Conservation (phyloP, 805 yeast species). For the Babjeviella inositovora region DNA sequence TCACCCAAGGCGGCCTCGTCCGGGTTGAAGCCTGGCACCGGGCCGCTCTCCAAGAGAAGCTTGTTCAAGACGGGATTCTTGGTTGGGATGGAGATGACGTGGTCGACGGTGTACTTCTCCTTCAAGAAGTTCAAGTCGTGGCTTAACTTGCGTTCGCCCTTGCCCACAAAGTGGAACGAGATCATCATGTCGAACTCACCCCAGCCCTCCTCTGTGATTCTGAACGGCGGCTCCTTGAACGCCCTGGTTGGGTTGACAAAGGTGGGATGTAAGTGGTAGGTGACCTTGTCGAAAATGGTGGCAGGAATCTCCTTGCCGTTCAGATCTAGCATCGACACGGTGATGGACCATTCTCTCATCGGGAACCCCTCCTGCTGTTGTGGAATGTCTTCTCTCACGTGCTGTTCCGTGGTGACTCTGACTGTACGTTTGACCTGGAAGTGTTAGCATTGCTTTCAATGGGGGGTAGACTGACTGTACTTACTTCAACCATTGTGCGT, state of each 20-base stretch:
- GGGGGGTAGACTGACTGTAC: no score
- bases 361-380: constrained; percentile 86
- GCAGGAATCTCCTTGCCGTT: constrained; percentile 80
- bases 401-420: constrained; percentile 77
- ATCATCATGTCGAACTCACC: constrained; percentile 91
- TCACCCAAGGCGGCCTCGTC: constrained; percentile 6
- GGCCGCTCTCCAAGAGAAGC: constrained; percentile 67
- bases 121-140: constrained; percentile 83
- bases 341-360: constrained; percentile 85
- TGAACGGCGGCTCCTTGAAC: constrained; percentile 71
- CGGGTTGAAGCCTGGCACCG: constrained; percentile 41
- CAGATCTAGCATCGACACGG: constrained; percentile 58
- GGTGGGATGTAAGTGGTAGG: constrained; percentile 90
- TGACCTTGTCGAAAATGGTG: constrained; percentile 76
- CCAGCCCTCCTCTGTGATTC: constrained; percentile 91
- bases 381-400: constrained; percentile 63
- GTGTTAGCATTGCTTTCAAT: no score
- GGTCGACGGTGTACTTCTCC: constrained; percentile 66
- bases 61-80: constrained; percentile 55
- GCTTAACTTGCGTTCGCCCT: constrained; percentile 74
- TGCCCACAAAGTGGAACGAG: constrained; percentile 61
- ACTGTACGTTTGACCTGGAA: constrained; percentile 64
- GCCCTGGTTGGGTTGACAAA: constrained; percentile 79
- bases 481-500: no score
- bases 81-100: constrained; percentile 59